Evolutionary conservation across 495 filamentous ascomycete genomes (phyloP), one percentile per base, ranked within the genome.

Genomic region (Achaetomiella virescens): DNA sequence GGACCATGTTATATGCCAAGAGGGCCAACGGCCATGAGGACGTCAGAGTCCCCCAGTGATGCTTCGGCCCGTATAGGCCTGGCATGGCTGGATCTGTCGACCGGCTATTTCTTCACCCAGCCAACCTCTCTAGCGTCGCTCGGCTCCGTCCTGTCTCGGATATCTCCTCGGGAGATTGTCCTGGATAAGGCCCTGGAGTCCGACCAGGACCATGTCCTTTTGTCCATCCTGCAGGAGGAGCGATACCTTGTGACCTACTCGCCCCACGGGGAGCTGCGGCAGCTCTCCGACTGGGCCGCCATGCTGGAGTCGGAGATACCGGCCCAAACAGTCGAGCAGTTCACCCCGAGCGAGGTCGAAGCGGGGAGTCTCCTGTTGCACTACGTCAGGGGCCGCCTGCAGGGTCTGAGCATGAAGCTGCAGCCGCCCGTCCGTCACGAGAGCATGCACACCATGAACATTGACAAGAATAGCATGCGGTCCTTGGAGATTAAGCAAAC

Each of bases 11-110:
- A 60, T 20, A 27, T 42, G n/a, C 41, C 54, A 54, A 25, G 54
- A 41, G 22, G 24, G 24, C 48, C 35, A 48, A 5, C 41, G 14
- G 42, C 42, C 38, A 22, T 15, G 20, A 27, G 42, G 31, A 52
- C 42, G 44, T 17, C 52, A 42, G 37, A 47, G 14, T 17, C 48
- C 49, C 36, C 57, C 45, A 41, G 52, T 54, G 49, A 55, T 40
- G 38, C 52, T 25, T 5, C 53, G n/a, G 48, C 69, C 63, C 58
- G 77, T 1, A 53, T 95, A 56, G 95, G 95, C 10, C 71, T 99
- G 37, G 88, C 95, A 22, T 99, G 93, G 93, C 70, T 96, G 35
- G 93, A 99, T 70, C 72, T 97, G 9, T 96, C 92, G 27, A 99
- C 93, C 6, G 95, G 93, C 2, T 85, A 88, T 63, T 97, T 97